Evolutionary conservation across 768 basidiomycete species (phyloP), one percentile per base, ranked within the genome.

Genomic region (Amanita phalloides): DNA sequence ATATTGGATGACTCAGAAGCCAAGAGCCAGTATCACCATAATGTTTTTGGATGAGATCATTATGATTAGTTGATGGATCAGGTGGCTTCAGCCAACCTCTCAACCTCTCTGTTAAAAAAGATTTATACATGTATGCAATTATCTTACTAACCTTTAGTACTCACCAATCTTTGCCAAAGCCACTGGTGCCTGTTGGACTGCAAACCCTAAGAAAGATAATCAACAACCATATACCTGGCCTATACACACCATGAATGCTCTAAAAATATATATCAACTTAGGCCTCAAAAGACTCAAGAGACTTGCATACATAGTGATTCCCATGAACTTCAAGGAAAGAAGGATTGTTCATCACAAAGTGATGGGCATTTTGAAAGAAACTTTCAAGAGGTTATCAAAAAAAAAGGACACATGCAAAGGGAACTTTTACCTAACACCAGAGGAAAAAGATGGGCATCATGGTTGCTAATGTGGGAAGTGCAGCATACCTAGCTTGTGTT

Each of bases 1-100:
- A 49, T 23, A 7, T 23, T 37, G 35, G 8, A 8, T 30, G 23
- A 2, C 14, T n/a, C 14, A 41, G 14, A 9, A 49, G 36, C 48
- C 48, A 49, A n/a, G 25, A 26, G 8, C 48, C 48, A 30, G 48
- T 37, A 11, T 21, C n/a, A n/a, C 8, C 14, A 21, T 49, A 38
- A 39, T 28, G 38, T 41, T 41, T 49, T 20, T 20, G n/a, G 6
- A 30, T 4, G 20, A 28, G 38, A 41, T 41, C 17, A 9, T 28
- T 37, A 39, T 41, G 23, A 33, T 55, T 35, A 21, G 33, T 30
- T 2, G 51, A 53, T 23, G 53, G 30, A 36, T 48, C 45, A 30
- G 43, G 45, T 13, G 39, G 42, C 6, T 17, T 14, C 17, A 49
- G 8, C 48, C 48, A 49, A 6, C 9, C 25, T 6, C 10, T 13